Evolutionary conservation across 2,329 filamentous ascomycete species (phyloP), one percentile per base, ranked within the genome.

Genomic region (Fusarium napiforme): DNA sequence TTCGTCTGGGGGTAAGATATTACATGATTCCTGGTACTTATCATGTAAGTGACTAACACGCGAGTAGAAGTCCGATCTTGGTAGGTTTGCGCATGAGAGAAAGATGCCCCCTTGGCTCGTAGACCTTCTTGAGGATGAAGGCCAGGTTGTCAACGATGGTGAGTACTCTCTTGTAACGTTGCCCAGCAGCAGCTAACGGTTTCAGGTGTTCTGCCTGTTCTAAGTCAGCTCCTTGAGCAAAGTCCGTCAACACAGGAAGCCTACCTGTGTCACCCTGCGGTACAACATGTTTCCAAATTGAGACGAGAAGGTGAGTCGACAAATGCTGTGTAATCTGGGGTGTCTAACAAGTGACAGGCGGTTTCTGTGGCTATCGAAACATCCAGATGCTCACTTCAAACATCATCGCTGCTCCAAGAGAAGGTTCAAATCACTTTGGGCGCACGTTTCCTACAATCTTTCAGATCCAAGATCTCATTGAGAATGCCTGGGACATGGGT

Each of bases 321-420:
- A 30, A 14, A 36, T 15, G n/a, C 21, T 39, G 32, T 19, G 10
- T 26, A n/a, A 23, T 16, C 3, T 19, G n/a, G 23, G 34, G 30
- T n/a, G 39, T 56, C 60, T 75, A 16, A 73, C 58, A 18, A 26
- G 11, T 5, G 7, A 30, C 7, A 89, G 95, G 95, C 28, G 93
- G 94, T 10, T 98, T 98, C 80, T 98, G 96, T 79, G 96, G 96
- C 7, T 98, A 98, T 80, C 89, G 96, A 45, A 98, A 97, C 78
- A 97, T 97, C 37, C 96, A 98, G 80, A 97, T 97, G 91, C 82
- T 98, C 75, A 85, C 92, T 19, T 96, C 95, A 0, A 95, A 94
- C 79, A 89, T 98, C 26, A 89, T 91, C 66, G 88, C 87, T 14
- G 83, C 89, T 3, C 81, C 84, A 43, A 85, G 85, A 18, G 82